Conservation (phyloP, 2,329 filamentous ascomycete species). For the Colletotrichum cordylinicola region DNA sequence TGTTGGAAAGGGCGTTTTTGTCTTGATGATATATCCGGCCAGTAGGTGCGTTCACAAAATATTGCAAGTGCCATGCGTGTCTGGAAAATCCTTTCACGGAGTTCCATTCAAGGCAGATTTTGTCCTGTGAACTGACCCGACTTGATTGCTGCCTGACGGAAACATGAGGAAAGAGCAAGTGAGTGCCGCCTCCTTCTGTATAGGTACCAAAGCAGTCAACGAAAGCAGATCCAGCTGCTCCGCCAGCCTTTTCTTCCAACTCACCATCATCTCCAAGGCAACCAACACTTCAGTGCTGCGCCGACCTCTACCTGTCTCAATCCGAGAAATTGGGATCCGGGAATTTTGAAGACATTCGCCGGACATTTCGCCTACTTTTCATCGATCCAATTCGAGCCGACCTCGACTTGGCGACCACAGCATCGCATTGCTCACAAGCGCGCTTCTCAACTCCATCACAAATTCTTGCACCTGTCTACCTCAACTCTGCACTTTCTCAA, state of each 20-base stretch:
- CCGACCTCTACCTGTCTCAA: not conserved
- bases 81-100: no score
- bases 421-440: not conserved
- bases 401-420: not conserved
- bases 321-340: not conserved
- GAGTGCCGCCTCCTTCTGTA: not conserved
- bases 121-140: no score
- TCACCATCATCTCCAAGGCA: not conserved
- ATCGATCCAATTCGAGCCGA: not conserved
- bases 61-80: no score
- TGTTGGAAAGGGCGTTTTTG: no score
- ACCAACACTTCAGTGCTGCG: not conserved
- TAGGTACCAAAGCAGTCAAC: not conserved
- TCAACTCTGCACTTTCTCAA: not conserved
- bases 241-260: rapidly evolving
- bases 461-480: not conserved
- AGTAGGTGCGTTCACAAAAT: no score
- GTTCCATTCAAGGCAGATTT: no score
- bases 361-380: not conserved
- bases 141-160: not conserved
- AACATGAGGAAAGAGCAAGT: not conserved
- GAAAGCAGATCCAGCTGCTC: not conserved
- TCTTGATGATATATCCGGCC: no score
- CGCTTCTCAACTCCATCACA: not conserved
- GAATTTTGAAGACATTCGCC: not conserved